A percentile compares a stretch with the other conserved stretches of the same genome.
These are phyloP conservation scores for Aspergillus funiculosus DNA, from an alignment of 495 filamentous ascomycete genomes.

Conservation along the genomic window DNA sequence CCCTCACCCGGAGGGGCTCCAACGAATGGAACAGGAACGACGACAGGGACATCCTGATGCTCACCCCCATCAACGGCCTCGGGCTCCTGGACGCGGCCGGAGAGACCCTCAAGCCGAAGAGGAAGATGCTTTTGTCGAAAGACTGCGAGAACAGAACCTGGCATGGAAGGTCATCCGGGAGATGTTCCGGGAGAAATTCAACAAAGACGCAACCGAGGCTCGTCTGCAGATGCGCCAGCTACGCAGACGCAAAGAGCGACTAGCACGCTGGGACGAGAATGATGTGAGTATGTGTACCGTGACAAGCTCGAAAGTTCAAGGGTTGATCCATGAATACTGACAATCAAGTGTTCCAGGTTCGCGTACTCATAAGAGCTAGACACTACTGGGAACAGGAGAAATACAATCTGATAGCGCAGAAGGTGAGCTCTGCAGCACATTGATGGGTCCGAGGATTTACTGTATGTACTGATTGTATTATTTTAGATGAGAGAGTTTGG, in stretches of 20 bases:
- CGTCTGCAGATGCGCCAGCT: constrained; percentile 70
- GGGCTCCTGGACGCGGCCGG: constrained; percentile 38
- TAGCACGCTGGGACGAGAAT: constrained; percentile 59
- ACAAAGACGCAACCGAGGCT: constrained; percentile 61
- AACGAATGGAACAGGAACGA: constrained; percentile 34
- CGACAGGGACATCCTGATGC: constrained; percentile 23
- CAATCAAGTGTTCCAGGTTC: constrained; percentile 30
- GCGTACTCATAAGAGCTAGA: constrained; percentile 42
- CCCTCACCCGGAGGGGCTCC: constrained; percentile 36
- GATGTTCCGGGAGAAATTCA: constrained; percentile 55
- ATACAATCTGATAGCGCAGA: constrained; percentile 45
- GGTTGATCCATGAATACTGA: constrained; percentile 5
- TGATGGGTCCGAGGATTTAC: background rate
- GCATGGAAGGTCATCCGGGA: constrained; percentile 66
- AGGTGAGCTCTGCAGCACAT: constrained; percentile 29
- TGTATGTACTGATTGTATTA: no score
- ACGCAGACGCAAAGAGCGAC: constrained; percentile 54
- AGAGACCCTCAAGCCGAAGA: constrained; percentile 53
- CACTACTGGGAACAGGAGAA: constrained; percentile 48
- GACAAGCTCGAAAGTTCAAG: background rate
- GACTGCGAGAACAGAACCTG: constrained; percentile 60
- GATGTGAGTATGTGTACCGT: constrained; percentile 53
- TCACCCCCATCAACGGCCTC: constrained; percentile 29
- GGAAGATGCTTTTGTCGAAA: constrained; percentile 59
- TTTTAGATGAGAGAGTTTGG: constrained; percentile 42